A percentile compares a stretch with the other conserved stretches of the same genome.
Evolutionary conservation across 805 yeast genomes (phyloP).

Genomic region (Candida sphagnicola): DNA sequence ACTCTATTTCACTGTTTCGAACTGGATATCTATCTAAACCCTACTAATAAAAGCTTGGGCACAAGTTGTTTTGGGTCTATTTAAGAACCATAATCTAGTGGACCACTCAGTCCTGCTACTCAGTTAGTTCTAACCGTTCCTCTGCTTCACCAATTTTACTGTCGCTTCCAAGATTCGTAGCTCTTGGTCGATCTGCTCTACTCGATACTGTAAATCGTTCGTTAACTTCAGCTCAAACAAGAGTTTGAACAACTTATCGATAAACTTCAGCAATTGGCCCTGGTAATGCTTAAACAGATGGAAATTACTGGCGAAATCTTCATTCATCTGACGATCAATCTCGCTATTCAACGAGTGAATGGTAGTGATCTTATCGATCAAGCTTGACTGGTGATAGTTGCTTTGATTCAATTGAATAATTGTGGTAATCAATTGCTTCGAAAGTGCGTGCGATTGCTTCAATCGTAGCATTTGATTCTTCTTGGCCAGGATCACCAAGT

Average conservation of each 20-base stretch:
- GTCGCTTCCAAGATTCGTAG: slow-evolving; percentile 67
- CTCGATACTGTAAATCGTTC: slow-evolving; percentile 29
- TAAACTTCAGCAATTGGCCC: slow-evolving; percentile 17
- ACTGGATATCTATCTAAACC: too few species aligned
- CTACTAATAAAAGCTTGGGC: too few species aligned
- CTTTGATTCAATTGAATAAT: slow-evolving; percentile 14
- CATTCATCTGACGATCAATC: slow-evolving; percentile 32
- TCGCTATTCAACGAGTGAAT: slow-evolving; percentile 36
- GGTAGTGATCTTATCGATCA: slow-evolving; percentile 36
- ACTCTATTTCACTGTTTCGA: too few species aligned
- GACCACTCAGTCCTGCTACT: too few species aligned
- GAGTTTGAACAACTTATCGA: slow-evolving; percentile 9
- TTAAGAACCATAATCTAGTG: too few species aligned
- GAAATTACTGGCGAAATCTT: slow-evolving; percentile 29
- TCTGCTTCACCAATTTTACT: slow-evolving; percentile 15
- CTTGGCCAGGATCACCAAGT: slow-evolving; percentile 31
- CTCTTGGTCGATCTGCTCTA: slow-evolving; percentile 70
- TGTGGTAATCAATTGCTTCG: slow-evolving; percentile 21
- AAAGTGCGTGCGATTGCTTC: slow-evolving; percentile 20
- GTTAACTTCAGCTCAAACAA: slow-evolving; percentile 2
- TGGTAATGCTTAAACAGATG: slow-evolving; percentile 21
- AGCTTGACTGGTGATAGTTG: not conserved
- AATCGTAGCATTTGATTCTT: slow-evolving; percentile 26
- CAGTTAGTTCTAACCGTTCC: too few species aligned
- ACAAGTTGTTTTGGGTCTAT: too few species aligned